These are phyloP conservation scores for Leptodermis oblonga DNA, from an alignment of 257 asterid species.

Conservation along the genomic window DNA sequence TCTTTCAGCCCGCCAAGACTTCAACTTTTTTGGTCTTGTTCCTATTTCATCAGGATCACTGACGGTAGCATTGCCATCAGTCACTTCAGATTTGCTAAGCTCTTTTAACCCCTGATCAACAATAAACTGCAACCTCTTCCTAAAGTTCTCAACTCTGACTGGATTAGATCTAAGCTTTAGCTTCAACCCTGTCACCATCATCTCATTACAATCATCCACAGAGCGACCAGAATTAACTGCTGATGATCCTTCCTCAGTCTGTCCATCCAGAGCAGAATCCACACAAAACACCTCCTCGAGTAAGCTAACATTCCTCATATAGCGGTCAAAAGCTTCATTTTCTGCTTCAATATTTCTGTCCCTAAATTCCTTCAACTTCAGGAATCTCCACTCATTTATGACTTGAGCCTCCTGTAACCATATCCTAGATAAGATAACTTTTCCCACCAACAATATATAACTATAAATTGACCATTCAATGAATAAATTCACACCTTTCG, in stretches of 20 bases:
- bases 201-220: conserved; percentile 37
- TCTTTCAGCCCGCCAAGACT: conserved; percentile 45
- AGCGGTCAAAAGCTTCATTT: conserved; percentile 78
- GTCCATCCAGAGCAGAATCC: conserved; percentile 36
- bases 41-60: conserved; percentile 47
- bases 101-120: conserved; percentile 68
- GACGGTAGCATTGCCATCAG: conserved; percentile 29
- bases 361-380: conserved; percentile 72
- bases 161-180: conserved; percentile 62
- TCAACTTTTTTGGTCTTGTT: conserved; percentile 44
- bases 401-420: conserved; percentile 71
- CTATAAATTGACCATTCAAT: conserved; percentile 3
- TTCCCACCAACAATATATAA: conserved; percentile 2
- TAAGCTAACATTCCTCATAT: conserved; percentile 60
- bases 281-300: conserved; percentile 73
- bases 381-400: conserved; percentile 89
- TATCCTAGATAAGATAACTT: conserved; percentile 9
- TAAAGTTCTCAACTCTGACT: conserved; percentile 48
- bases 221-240: conserved; percentile 17
- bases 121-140: conserved; percentile 65
- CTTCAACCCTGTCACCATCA: conserved; percentile 39
- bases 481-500: conserved; percentile 51
- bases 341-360: conserved; percentile 63
- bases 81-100: conserved; percentile 37
- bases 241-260: conserved; percentile 34